Conservation (phyloP, 2,329 filamentous ascomycete species). For the Pyrenophora teres region DNA sequence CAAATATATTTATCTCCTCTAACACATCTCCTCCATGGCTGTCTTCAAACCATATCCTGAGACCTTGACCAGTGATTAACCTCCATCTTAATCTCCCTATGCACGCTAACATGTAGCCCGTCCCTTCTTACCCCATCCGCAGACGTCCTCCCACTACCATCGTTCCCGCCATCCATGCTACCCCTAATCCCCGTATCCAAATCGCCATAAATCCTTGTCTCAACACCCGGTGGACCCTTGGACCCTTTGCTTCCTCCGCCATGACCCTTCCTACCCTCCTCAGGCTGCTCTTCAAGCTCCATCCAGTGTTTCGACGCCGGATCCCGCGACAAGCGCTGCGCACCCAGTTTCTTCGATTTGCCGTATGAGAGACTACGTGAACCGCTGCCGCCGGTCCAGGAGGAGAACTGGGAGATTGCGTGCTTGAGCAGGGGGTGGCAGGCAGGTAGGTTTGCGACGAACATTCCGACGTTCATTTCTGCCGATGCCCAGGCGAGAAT, state of each 20-base stretch:
- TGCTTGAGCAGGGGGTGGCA: slow-evolving; percentile 11
- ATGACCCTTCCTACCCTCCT: background rate
- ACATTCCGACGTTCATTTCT: slow-evolving; percentile 15
- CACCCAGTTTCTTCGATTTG: background rate
- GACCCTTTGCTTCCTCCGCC: background rate
- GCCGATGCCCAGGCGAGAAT: slow-evolving; percentile 12
- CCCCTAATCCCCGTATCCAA: background rate
- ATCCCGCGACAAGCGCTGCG: background rate
- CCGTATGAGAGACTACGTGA: background rate
- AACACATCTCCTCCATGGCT: too few species aligned
- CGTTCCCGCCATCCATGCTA: background rate
- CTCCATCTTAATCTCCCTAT: slow-evolving; percentile 7
- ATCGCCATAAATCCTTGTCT: slow-evolving; percentile 11
- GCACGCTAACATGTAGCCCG: slow-evolving; percentile 5
- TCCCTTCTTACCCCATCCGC: background rate
- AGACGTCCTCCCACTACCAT: background rate
- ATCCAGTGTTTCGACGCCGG: slow-evolving; percentile 3
- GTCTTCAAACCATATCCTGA: too few species aligned
- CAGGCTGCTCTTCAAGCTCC: slow-evolving; percentile 2
- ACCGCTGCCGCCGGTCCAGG: slow-evolving; percentile 1
- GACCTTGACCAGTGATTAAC: background rate
- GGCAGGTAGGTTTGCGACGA: slow-evolving; percentile 10
- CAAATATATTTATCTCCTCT: too few species aligned
- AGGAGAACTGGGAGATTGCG: slow-evolving; percentile 4
- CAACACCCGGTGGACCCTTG: background rate